Base-by-base conservation (phyloP, 1,284 basidiomycete species). In the Stereum hirsutum region DNA sequence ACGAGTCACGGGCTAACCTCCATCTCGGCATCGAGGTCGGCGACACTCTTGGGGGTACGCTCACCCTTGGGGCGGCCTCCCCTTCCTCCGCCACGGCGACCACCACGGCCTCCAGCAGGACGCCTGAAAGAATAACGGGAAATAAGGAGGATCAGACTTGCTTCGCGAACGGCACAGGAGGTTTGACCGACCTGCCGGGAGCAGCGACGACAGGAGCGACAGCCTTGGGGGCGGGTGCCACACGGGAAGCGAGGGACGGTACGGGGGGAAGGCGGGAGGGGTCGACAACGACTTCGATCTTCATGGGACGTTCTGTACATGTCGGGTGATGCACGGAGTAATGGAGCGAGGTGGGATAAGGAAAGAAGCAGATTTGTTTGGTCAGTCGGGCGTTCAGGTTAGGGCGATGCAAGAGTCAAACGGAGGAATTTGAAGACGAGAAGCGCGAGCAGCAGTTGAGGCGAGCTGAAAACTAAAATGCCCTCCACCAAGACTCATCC, bases 251-350 rank as follows among this genome's bases (percentile, higher is more conserved):
- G 51, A 94, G 72, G 3, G 80, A 70, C 19, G 65, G 64, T 15
- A 66, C 53, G 7, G 84, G 72, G 5, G 75, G 72, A n/a, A 81
- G 74, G 43, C 77, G 76, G 42, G 83, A 72, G 20, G 92, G 92
- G 70, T 95, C 90, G 59, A 97, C 77, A 37, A 97, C 81, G 50
- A 98, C 91, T 73, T 98, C 95, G 52, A 98, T 93, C 74, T 93
- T 95, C 89, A 99, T 95, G 21, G 93, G 89, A 57, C 89, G 89
- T 75, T 93, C 92, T 96, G n/a, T n/a, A n/a, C n/a, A n/a, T n/a
- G n/a, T n/a, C n/a, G n/a, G 69, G 65, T 50, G 44, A 42, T 42
- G 47, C 43, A 39, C 49, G 46, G 46, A 25, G 52, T 44, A 44
- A 54, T 47, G 47, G 47, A 31, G 41, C 25, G 41, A 35, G 41